Base-by-base conservation (phyloP, 2,329 filamentous ascomycete genomes). In the Intubia oerlemansii region DNA sequence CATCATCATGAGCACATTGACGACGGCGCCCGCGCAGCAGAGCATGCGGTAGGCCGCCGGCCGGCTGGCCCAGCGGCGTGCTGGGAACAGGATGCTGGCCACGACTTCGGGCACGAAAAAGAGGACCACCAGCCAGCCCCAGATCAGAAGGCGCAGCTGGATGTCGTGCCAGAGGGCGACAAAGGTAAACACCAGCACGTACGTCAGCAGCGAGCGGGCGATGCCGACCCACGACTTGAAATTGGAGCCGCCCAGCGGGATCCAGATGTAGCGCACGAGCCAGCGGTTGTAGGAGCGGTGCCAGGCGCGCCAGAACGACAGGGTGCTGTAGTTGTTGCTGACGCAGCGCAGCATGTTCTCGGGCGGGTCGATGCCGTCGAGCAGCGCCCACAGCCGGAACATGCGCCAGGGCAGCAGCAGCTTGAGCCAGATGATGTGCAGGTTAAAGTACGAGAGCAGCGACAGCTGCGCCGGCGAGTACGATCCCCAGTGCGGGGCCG, bases 341-440 rank as follows among this genome's bases (percentile, higher is more conserved):
- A 93, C 81, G 51, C 90, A 98, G 40, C 88, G 78, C 31, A 93
- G 67, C 81, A 98, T 93, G 54, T 98, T 98, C 53, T 98, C 88
- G 0, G 88, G 85, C 0, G 88, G 81, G 44, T 98, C 88, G 40
- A 98, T 69, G 35, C 79, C 80, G 47, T 98, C 88, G 11, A 84
- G 46, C 4, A 98, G 63, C 0, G 80, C 63, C 88, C 88, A 98
- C n/a, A 98, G 68, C 5, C 90, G 78, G 65, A 95, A 95, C 48
- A 95, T 75, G n/a, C 88, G 77, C 84, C 85, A 98, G 1, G 88
- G 88, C 7, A 98, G 68, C 5, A 98, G 69, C 2, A 98, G 69
- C 49, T 98, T 98, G 26, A 98, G 63, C 90, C 90, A 98, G 48
- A 98, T 90, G 45, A 93, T 70, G 53, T 92, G 80, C 10, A 98